Evolutionary conservation across 1,284 basidiomycete genomes (phyloP), one percentile per base, ranked within the genome.

Genomic region (Malassezia slooffiae): DNA sequence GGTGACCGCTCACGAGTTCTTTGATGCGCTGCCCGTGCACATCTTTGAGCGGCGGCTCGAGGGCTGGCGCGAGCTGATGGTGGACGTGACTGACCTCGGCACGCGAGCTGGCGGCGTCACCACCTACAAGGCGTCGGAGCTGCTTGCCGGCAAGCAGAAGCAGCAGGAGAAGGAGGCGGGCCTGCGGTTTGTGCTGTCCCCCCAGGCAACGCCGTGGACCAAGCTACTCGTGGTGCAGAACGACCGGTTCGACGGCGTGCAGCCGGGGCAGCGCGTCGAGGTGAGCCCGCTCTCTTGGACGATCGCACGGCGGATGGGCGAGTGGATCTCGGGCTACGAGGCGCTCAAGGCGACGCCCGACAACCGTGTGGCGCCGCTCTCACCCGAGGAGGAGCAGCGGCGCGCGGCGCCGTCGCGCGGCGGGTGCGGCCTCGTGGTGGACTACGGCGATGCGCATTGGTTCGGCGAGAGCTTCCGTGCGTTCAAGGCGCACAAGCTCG

Each of bases 1-100:
- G 74, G 70, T 93, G 16, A 73, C 95, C 6, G 93, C 91, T 0
- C 91, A 97, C 69, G 93, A 97, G 67, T 95, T 97, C 72, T 96
- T 99, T 54, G 93, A 97, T 64, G 91, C 91, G 0, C 75, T 99
- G 37, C 91, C 91, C 0, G 81, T 95, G 37, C 85, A 95, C 69
- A 74, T 91, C 23, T 75, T 97, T 34, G 81, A 93, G 74, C 62
- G 63, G 45, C 57, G 58, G 5, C 15, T 35, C 5, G 75, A 80
- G 28, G 88, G 86, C 1, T 95, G 87, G 80, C 77, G 83, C 42
- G 91, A 96, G 70, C 78, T 96, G 1, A 73, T 87, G 50, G 79
- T 96, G 12, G 80, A 82, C 38, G 55, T 74, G 38, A 54, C 61
- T 20, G 43, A 52, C 19, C 36, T 8, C 9, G 10, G 26, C 2